Percentiles rank a stretch among this genome's conserved stretches.
These are phyloP conservation scores for Talaromyces ruber DNA, from an alignment of 495 filamentous ascomycete species.

Conservation along the genomic window DNA sequence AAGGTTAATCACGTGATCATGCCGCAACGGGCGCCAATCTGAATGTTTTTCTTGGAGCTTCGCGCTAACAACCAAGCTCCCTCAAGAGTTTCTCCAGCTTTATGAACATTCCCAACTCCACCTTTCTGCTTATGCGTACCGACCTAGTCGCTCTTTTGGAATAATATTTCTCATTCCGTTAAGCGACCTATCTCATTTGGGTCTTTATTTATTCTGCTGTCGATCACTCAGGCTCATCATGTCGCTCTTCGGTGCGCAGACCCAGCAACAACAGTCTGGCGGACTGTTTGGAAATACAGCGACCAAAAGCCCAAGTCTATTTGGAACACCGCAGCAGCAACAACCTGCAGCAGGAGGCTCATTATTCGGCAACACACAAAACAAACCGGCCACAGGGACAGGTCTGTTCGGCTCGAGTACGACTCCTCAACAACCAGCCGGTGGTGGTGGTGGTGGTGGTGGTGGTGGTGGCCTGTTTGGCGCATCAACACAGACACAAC, in stretches of 20 bases:
- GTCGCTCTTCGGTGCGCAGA: conserved; percentile 34
- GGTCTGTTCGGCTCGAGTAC: conserved; percentile 12
- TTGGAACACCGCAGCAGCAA: conserved; percentile 16
- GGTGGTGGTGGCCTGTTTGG: conserved; percentile 21
- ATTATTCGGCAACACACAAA: conserved; percentile 19
- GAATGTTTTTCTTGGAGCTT: conserved; percentile 17
- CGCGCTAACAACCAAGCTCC: conserved; percentile 13
- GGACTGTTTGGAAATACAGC: conserved; percentile 23
- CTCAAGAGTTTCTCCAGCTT: neutral
- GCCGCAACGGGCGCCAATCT: conserved; percentile 21
- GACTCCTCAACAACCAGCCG: conserved; percentile 10
- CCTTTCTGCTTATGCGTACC: neutral
- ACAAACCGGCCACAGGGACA: conserved; percentile 7
- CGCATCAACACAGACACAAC: conserved; percentile 16
- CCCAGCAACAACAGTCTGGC: conserved; percentile 17
- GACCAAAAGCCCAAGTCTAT: conserved; percentile 25
- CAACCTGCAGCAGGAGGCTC: conserved; percentile 10
- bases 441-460: conserved; percentile 12
- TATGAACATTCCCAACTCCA: neutral
- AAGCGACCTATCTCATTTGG: neutral
- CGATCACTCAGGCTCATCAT: conserved; percentile 11
- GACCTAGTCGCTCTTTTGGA: conserved; percentile 4
- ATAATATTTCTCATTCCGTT: neutral
- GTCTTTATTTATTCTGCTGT: neutral
- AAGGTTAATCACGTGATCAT: conserved; percentile 18